Evolutionary conservation across 805 yeast species (phyloP), one percentile per base, ranked within the genome.

Genomic region (Candida ipomoeae): DNA sequence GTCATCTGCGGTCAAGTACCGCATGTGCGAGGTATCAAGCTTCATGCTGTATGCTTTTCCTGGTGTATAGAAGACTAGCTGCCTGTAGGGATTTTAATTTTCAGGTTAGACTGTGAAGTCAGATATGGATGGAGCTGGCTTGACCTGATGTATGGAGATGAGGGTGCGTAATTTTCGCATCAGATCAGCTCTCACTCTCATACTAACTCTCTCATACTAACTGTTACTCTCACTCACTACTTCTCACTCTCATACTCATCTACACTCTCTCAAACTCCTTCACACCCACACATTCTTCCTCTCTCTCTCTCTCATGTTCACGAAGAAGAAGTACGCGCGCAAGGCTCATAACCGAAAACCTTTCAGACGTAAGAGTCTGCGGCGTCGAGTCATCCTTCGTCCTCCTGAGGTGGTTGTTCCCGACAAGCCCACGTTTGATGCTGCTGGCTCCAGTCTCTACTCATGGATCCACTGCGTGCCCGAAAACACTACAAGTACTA

Each of bases 11-110:
- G 96, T 84, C 64, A 94, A 73, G 65, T 94, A 94, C 65, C 98
- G 79, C 96, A 94, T 89, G 67, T 89, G 95, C 7, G 94, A 76
- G 0, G 95, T 87, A 59, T 94, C 97, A 48, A 94, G 75, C 79
- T 90, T 94, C 97, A 94, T 92, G 36, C 14, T 26, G 29, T 26
- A 26, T 26, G 29, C 11, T 26, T 26, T 26, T 26, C 10, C 29
- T 26, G 11, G 29, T 26, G 5, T 26, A 26, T 26, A 26, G 13
- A 26, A 8, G 13, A 26, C 29, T 26, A 26, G 29, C 29, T 26
- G 29, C 11, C 11, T 26, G 11, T 26, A 10, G 11, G 10, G 29
- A 26, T 26, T 26, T 26, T 26, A 26, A 26, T 4, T 4, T 26
- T 26, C 29, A 26, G 13, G 11, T 10, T 8, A 8, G 29, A 8